Evolutionary conservation across 768 basidiomycete genomes (phyloP).

Genomic region (Trametes elegans): DNA sequence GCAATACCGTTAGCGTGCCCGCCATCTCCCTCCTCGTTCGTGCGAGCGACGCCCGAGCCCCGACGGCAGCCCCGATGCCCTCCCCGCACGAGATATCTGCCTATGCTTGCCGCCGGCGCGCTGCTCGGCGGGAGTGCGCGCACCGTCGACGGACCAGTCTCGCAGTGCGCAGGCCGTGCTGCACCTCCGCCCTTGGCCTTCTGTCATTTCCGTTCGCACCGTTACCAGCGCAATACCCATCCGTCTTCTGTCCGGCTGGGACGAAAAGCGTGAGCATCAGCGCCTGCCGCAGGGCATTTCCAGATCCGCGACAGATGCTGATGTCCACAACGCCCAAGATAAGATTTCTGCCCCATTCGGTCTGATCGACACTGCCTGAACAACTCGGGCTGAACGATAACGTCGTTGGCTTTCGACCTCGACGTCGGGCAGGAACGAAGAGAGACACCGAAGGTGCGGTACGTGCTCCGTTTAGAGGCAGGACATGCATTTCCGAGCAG

Average conservation of each 20-base stretch:
- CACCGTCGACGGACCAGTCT: not conserved
- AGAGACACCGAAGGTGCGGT: not conserved
- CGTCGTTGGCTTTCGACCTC: no score
- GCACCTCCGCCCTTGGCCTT: no score
- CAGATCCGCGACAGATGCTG: slow-evolving; percentile 10
- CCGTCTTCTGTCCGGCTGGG: not conserved
- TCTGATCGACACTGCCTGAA: not conserved
- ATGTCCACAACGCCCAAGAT: not conserved
- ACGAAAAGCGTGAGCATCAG: not conserved
- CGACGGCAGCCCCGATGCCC: not conserved
- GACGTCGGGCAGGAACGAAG: not conserved
- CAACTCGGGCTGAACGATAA: not conserved
- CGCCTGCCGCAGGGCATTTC: not conserved
- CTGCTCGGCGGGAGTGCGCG: not conserved
- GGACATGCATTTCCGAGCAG: no score
- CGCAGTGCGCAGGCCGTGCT: not conserved
- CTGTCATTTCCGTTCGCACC: not conserved
- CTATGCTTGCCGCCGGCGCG: no score
- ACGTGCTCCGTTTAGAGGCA: no score
- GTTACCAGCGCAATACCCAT: not conserved
- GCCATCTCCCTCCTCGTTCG: not conserved
- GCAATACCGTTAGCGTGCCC: slow-evolving; percentile 10
- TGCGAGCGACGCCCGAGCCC: not conserved
- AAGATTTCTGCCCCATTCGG: not conserved
- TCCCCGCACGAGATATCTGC: not conserved